Evolutionary conservation across 139 green algal species (phyloP), one percentile per base, ranked within the genome.

Genomic region (Micromonas commoda): DNA sequence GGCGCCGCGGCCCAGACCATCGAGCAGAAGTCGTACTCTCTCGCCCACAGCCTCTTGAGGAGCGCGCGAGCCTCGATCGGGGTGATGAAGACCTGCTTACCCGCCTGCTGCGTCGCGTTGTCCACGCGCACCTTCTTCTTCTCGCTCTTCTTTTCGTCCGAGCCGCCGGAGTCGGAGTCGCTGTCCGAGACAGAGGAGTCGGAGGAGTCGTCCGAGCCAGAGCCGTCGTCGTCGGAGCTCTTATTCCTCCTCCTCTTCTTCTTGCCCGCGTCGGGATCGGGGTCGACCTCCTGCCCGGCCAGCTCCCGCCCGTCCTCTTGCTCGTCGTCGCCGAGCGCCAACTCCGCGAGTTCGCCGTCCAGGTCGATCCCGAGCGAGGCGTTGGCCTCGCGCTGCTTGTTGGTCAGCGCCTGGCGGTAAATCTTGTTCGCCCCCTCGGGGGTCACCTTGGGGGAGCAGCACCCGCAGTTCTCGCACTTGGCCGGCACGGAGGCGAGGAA

Each of bases 401-500:
- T 31, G 3, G 77, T 23, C 13, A 93, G 70, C 34, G 86, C 83
- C 61, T 78, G 74, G 57, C 86, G 61, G 77, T 93, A 94, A 34
- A 94, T 77, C 78, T 92, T 92, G 72, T 29, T 71, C 72, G 77
- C 61, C 26, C 88, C 90, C 68, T 92, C 87, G 1, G 79, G 65
- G 53, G 70, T 84, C 53, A 94, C 77, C 34, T 26, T 77, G 24
- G 89, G 87, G 72, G 82, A 88, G 77, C 82, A 53, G 0, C 85
- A 86, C 2, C 72, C 67, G 82, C 94, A 98, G 88, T 97, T 97
- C 32, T 80, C 80, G 84, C 94, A 98, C 39, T 86, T 87, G 26
- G 65, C 80, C 4, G 70, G 76, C 21, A 85, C 84, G 72, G 92
- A 87, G 37, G 64, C 68, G 53, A 96, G 90, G 29, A 98, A 89